phyloP scores from a whole-genome alignment of 164 flowering plant genomes.

The Warburgia ugandensis region DNA sequence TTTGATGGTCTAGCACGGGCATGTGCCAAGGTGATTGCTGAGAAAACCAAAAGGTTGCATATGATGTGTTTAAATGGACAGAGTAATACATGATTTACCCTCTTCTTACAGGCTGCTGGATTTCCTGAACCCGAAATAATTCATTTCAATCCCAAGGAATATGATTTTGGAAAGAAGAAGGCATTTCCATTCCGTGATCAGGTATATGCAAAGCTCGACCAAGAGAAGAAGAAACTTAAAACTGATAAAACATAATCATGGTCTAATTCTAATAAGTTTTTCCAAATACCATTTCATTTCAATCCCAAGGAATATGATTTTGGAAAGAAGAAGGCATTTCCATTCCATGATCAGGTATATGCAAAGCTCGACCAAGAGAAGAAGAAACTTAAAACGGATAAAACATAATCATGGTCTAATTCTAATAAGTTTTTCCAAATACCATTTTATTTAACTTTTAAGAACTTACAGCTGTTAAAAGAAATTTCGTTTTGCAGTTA shows the following conservation, averaged over 20 bases:
- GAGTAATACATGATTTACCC: neutral
- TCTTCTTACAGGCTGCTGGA: constrained; percentile 66
- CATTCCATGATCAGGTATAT: constrained; percentile 86
- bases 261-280: too few relatives aligned
- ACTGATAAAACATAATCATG: too few relatives aligned
- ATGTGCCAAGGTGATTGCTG: constrained; percentile 72
- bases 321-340: constrained; percentile 96
- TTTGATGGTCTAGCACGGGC: constrained; percentile 94
- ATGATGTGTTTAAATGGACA: too few relatives aligned
- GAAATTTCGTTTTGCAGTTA: too few relatives aligned
- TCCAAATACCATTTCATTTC: too few relatives aligned
- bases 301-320: constrained; percentile 92
- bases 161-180: constrained; percentile 96
- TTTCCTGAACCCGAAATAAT: constrained; percentile 94
- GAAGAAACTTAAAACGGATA: too few relatives aligned
- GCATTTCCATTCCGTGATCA: constrained; percentile 96
- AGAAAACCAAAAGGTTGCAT: neutral
- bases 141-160: constrained; percentile 89
- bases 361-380: too few relatives aligned
- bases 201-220: constrained; percentile 38
- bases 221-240: too few relatives aligned
- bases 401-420: too few relatives aligned
- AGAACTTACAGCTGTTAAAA: too few relatives aligned
- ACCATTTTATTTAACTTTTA: constrained; percentile 87
- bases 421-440: too few relatives aligned